Percentiles rank a stretch among this genome's conserved stretches.
Evolutionary conservation across 2,329 filamentous ascomycete genomes (phyloP).

Genomic region (Cladosporium velox): DNA sequence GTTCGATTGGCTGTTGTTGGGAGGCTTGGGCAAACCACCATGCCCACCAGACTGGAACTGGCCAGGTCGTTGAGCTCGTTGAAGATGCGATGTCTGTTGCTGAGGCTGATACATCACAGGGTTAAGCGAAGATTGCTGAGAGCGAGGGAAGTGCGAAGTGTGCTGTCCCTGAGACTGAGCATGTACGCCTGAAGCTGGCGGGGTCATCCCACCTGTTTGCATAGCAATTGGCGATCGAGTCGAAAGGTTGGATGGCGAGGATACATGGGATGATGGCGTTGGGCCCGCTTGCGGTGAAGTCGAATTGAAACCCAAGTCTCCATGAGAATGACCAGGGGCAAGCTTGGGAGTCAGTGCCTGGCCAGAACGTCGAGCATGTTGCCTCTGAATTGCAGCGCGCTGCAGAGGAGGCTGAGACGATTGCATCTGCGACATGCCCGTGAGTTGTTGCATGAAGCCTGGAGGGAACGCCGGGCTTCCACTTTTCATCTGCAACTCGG

Average conservation of each 20-base stretch:
- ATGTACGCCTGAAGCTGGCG: conserved; percentile 58
- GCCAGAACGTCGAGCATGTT: conserved; percentile 47
- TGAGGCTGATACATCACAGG: conserved; percentile 48
- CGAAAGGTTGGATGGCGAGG: conserved; percentile 61
- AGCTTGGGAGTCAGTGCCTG: conserved; percentile 37
- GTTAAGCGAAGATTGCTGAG: conserved; percentile 46
- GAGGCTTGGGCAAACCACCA: conserved; percentile 38
- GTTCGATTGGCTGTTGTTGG: conserved; percentile 25
- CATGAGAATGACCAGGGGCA: conserved; percentile 44
- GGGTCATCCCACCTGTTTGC: conserved; percentile 62
- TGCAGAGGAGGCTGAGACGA: conserved; percentile 62
- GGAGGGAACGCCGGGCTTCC: conserved; percentile 78
- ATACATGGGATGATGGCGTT: conserved; percentile 77
- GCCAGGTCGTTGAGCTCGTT: conserved; percentile 16
- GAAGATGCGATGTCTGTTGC: conserved; percentile 28
- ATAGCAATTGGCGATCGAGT: conserved; percentile 64
- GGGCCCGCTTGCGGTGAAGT: conserved; percentile 75
- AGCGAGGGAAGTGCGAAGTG: conserved; percentile 36
- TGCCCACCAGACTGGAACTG: conserved; percentile 32
- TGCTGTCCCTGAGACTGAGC: conserved; percentile 53
- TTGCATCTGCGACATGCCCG: conserved; percentile 60
- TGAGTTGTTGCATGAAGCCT: conserved; percentile 58
- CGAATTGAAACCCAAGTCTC: conserved; percentile 45
- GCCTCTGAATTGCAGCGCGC: conserved; percentile 77
- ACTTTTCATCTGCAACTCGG: conserved; percentile 89